Base-by-base conservation (phyloP, 2,329 filamentous ascomycete genomes). In the Alternaria panax region DNA sequence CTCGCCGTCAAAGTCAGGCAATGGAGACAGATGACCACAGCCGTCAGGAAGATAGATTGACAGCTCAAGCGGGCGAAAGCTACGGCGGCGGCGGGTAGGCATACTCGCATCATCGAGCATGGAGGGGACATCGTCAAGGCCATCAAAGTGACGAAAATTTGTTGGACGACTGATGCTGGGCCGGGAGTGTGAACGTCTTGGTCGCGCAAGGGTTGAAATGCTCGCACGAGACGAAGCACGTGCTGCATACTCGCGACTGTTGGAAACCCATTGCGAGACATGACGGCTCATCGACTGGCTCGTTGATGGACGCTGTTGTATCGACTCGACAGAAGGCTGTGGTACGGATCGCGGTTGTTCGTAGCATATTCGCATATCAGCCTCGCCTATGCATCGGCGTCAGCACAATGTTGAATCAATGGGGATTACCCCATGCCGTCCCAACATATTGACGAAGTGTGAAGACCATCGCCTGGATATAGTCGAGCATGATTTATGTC, bases 41-140 rank as follows among this genome's bases (percentile, higher is more conserved):
- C 72, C 71, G 36, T 76, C 68, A 14, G 70, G 70, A 4, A 75
- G 60, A 51, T 79, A 80, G 32, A 80, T 79, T 12, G 76, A 79
- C 2, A 80, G 66, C 45, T 80, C 75, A 6, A 80, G 63, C 4
- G 78, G 78, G 25, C 73, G 67, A 57, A 79, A 79, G 60, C 73
- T 77, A 32, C 73, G 68, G 40, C 74, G 68, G 7, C 75, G 69
- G 32, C 74, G 70, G 16, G 74, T 53, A 5, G 74, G 72, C 64
- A 73, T 66, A 5, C 72, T 61, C 18, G 70, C 69, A 12, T 77
- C 72, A 22, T 76, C 67, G 7, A 73, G 54, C 73, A 76, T 76
- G 9, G 68, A 74, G 34, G 76, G 72, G 8, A 76, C 60, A 8
- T 70, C 68, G 30, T 69, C 72, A 52, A 75, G 63, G 27, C 72